Evolutionary conservation across 805 yeast genomes (phyloP).

Genomic region (Candida sphagnicola): DNA sequence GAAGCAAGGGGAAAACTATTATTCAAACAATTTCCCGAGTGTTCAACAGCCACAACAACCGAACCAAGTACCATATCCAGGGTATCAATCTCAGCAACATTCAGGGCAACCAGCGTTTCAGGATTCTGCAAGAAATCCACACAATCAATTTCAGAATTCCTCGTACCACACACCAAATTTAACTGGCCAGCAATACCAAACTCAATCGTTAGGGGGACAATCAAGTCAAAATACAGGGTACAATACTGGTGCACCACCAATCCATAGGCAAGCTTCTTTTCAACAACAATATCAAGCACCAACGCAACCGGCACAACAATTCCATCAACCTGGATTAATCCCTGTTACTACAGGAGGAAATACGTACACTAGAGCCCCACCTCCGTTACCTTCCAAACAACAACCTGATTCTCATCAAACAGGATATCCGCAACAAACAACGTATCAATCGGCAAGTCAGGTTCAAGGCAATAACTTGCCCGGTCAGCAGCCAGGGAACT

Average conservation of each 20-base stretch:
- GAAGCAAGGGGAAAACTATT: conserved; percentile 5
- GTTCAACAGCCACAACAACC: background rate
- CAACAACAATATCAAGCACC: background rate
- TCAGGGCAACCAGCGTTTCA: background rate
- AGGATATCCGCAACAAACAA: background rate
- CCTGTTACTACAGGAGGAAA: background rate
- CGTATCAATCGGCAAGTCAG: background rate
- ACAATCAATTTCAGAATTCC: background rate
- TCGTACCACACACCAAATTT: too few species aligned
- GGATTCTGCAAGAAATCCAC: background rate
- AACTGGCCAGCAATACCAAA: background rate
- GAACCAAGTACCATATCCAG: background rate
- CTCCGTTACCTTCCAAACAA: conserved; percentile 5
- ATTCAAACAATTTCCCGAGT: background rate
- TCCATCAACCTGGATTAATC: conserved; percentile 1
- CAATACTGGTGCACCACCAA: background rate
- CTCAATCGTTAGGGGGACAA: background rate
- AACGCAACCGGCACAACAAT: background rate
- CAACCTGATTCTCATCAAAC: background rate
- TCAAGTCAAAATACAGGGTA: background rate
- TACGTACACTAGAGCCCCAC: background rate
- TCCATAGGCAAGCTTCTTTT: background rate
- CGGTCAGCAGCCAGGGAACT: background rate
- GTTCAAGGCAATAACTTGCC: background rate
- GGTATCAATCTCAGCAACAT: background rate